Conservation (phyloP, 139 green algal species). For the Tetradesmus lagerheimii region DNA sequence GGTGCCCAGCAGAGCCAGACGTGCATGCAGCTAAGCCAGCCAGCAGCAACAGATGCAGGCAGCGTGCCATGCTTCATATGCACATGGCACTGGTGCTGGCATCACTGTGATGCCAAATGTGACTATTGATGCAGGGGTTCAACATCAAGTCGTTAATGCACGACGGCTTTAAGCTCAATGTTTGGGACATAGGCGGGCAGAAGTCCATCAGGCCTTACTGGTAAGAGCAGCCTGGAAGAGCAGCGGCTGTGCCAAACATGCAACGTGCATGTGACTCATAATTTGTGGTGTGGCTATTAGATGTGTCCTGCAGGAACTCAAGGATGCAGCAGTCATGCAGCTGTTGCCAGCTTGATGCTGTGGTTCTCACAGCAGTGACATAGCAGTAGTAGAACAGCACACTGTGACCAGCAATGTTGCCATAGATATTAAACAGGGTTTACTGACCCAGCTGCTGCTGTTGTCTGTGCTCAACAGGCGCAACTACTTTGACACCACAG, state of each 20-base stretch:
- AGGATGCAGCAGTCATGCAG: neutral
- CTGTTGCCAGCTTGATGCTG: neutral
- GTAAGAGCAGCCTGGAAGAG: slow-evolving; percentile 48
- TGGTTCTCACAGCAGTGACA: neutral
- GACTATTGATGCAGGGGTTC: slow-evolving; percentile 76
- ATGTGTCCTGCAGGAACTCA: too few relatives aligned
- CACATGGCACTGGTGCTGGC: neutral
- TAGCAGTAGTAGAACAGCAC: neutral
- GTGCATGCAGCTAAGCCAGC: neutral
- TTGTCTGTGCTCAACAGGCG: slow-evolving; percentile 49
- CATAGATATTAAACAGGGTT: too few relatives aligned
- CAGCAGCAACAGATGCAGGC: neutral
- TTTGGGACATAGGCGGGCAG: slow-evolving; percentile 92
- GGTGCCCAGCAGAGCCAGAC: neutral
- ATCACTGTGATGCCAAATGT: too few relatives aligned
- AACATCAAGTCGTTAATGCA: slow-evolving; percentile 89
- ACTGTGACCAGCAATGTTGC: neutral
- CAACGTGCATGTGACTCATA: too few relatives aligned
- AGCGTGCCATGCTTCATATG: neutral
- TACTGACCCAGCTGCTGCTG: neutral
- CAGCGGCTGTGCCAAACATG: neutral
- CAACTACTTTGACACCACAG: slow-evolving; percentile 90
- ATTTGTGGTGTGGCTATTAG: too few relatives aligned
- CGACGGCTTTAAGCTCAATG: slow-evolving; percentile 88
- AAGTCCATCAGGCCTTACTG: slow-evolving; percentile 88